A percentile compares a stretch with the other conserved stretches of the same genome.
Conservation (phyloP, 495 filamentous ascomycete genomes). For the Aspergillus saccharolyticus region DNA sequence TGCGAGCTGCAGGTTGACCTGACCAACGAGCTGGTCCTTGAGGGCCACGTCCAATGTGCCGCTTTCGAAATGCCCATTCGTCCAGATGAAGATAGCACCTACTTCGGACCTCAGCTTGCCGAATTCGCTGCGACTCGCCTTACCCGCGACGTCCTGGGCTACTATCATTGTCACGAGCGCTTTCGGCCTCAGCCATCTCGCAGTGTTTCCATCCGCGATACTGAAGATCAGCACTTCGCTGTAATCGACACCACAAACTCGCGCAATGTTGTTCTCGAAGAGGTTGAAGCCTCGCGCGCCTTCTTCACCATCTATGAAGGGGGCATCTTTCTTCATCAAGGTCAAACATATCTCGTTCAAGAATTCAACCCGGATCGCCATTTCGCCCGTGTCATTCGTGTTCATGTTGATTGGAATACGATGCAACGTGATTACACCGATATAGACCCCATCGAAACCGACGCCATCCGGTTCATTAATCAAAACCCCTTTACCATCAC, state of each 20-base stretch:
- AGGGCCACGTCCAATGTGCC: conserved; percentile 94
- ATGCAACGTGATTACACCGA: conserved; percentile 92
- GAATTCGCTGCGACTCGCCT: conserved; percentile 72
- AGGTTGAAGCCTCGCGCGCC: conserved; percentile 90
- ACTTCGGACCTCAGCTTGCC: conserved; percentile 73
- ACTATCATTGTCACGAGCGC: conserved; percentile 83
- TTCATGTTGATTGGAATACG: conserved; percentile 95
- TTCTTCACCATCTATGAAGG: conserved; percentile 97
- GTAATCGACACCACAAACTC: conserved; percentile 83
- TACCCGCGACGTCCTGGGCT: conserved; percentile 66
- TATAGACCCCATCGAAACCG: conserved; percentile 86
- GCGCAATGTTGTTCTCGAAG: conserved; percentile 82
- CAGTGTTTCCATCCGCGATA: conserved; percentile 85
- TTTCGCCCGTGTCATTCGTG: conserved; percentile 68
- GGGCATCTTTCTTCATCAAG: conserved; percentile 95
- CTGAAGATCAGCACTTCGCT: conserved; percentile 87
- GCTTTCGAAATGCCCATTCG: conserved; percentile 91
- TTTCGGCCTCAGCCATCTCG: conserved; percentile 82
- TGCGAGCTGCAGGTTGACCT: conserved; percentile 84
- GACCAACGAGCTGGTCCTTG: conserved; percentile 82
- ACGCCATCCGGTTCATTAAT: conserved; percentile 66
- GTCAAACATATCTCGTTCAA: conserved; percentile 82
- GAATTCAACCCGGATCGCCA: conserved; percentile 75
- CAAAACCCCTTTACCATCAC: conserved; percentile 25
- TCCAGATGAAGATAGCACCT: conserved; percentile 65